phyloP scores from a whole-genome alignment of 2,329 filamentous ascomycete genomes.

The Hypoxylon sp. region DNA sequence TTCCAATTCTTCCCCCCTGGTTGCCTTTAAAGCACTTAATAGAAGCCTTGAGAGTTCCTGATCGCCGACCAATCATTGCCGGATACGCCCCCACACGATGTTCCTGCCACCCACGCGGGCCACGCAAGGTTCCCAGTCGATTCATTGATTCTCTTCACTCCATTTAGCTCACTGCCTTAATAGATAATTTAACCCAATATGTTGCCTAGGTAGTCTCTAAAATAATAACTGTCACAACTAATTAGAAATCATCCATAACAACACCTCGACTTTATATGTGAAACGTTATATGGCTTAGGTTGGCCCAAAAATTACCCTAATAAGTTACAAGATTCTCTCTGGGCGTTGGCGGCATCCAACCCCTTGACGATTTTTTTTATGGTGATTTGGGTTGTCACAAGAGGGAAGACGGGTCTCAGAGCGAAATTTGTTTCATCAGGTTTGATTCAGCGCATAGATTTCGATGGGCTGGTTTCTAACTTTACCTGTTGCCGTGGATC shows the following conservation, averaged over 20 bases:
- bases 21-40: slow-evolving; percentile 30
- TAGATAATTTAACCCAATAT: slow-evolving; percentile 18
- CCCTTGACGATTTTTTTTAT: slow-evolving; percentile 15
- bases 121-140: slow-evolving; percentile 24
- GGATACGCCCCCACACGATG: slow-evolving; percentile 36
- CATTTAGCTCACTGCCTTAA: slow-evolving; percentile 14
- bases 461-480: slow-evolving; percentile 34
- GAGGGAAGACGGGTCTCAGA: slow-evolving; percentile 32
- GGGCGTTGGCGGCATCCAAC: slow-evolving; percentile 14
- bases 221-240: background rate
- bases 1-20: slow-evolving; percentile 6
- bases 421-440: slow-evolving; percentile 41
- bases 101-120: slow-evolving; percentile 34
- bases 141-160: slow-evolving; percentile 9
- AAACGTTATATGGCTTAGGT: slow-evolving; percentile 17
- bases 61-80: slow-evolving; percentile 34
- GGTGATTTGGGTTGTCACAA: slow-evolving; percentile 25
- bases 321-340: slow-evolving; percentile 8
- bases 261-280: slow-evolving; percentile 18
- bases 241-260: slow-evolving; percentile 8
- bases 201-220: slow-evolving; percentile 3
- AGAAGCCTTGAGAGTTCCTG: slow-evolving; percentile 26
- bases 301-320: slow-evolving; percentile 11
- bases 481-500: slow-evolving; percentile 35
- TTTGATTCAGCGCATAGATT: slow-evolving; percentile 34